A percentile compares a stretch with the other conserved stretches of the same genome.
phyloP scores from a whole-genome alignment of 2,329 filamentous ascomycete genomes.

The Nigrograna mackinnonii region DNA sequence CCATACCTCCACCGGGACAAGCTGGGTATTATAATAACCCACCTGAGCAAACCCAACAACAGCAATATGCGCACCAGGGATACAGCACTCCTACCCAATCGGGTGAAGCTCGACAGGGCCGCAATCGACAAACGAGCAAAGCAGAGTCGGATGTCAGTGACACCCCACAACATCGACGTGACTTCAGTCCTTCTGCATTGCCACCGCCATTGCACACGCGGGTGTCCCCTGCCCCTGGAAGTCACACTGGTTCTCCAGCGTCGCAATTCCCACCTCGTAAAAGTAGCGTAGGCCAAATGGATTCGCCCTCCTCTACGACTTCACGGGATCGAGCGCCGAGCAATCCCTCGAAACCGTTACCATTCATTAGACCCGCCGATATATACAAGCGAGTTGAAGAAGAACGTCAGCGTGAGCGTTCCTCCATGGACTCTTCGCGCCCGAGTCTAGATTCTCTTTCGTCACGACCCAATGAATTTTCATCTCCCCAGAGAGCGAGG shows the following conservation, averaged over 20 bases:
- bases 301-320: constrained; percentile 24
- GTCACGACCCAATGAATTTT: constrained; percentile 22
- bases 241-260: constrained; percentile 29
- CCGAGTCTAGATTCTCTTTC: constrained; percentile 60
- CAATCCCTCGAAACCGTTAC: constrained; percentile 55
- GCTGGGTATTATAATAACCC: no score
- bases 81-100: constrained; percentile 13
- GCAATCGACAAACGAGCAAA: constrained; percentile 24
- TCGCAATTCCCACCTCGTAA: constrained; percentile 62
- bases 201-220: constrained; percentile 53
- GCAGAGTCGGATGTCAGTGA: constrained; percentile 35
- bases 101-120: constrained; percentile 5
- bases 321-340: constrained; percentile 29
- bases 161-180: constrained; percentile 44
- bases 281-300: constrained; percentile 60
- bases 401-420: constrained; percentile 61
- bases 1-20: constrained; percentile 18
- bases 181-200: constrained; percentile 58
- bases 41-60: constrained; percentile 5
- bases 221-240: constrained; percentile 42
- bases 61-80: constrained; percentile 13
- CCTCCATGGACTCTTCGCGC: constrained; percentile 61
- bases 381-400: constrained; percentile 75
- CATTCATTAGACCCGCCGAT: constrained; percentile 74
- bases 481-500: constrained; percentile 11